A percentile compares a stretch with the other conserved stretches of the same genome.
Conservation (phyloP, 2,329 filamentous ascomycete genomes). For the Fusarium sp. region DNA sequence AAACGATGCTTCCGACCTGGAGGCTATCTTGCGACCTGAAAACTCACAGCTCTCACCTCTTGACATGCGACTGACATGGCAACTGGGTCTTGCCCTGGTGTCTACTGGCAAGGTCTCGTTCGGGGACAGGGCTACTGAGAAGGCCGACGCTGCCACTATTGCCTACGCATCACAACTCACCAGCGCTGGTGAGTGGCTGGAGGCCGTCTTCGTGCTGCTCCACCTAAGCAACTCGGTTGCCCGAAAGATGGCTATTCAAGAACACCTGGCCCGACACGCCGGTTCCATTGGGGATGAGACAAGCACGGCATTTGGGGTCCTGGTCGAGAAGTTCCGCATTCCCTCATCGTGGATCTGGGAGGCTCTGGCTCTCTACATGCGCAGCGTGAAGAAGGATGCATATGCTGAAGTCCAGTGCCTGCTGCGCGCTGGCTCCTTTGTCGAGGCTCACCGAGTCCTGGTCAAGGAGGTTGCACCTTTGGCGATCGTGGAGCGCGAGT, state of each 20-base stretch:
- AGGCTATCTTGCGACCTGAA: conserved; percentile 79
- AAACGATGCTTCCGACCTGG: conserved; percentile 67
- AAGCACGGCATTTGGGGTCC: conserved; percentile 66
- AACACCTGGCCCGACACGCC: conserved; percentile 80
- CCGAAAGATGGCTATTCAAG: conserved; percentile 76
- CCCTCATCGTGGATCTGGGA: conserved; percentile 86
- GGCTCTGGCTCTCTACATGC: conserved; percentile 86
- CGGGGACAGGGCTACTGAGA: conserved; percentile 65
- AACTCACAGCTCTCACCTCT: conserved; percentile 81
- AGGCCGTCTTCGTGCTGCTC: conserved; percentile 81
- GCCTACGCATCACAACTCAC: conserved; percentile 75
- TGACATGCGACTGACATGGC: conserved; percentile 84
- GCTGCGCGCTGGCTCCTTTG: conserved; percentile 79
- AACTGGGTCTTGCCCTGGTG: conserved; percentile 78
- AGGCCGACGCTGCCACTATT: conserved; percentile 74
- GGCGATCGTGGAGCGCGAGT: conserved; percentile 86
- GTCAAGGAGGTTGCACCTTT: conserved; percentile 83
- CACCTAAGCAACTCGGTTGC: conserved; percentile 75
- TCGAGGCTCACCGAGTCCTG: conserved; percentile 87
- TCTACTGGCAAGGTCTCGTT: conserved; percentile 64
- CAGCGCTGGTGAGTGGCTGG: conserved; percentile 73
- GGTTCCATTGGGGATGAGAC: conserved; percentile 71
- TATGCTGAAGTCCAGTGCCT: conserved; percentile 82
- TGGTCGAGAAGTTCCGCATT: conserved; percentile 75
- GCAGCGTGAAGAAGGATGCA: conserved; percentile 76